Evolutionary conservation across 1,139 yeast genomes (phyloP), one percentile per base, ranked within the genome.

Genomic region (Zygosaccharomyces pseudobailii): DNA sequence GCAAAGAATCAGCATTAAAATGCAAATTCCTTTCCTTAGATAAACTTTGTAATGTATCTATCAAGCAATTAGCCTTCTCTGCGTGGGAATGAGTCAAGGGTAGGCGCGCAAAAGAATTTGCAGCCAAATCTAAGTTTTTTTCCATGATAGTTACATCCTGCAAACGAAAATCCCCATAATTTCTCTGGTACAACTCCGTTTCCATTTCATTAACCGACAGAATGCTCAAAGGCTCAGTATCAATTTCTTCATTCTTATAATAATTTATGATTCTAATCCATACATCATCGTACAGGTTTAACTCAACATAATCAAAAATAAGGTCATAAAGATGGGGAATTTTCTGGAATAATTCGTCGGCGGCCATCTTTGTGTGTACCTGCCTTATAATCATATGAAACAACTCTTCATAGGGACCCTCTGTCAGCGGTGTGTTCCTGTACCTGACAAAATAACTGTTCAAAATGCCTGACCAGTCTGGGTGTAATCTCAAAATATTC

Each of bases 201-300:
- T 84, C 90, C 5, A 88, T 73, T 59, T 89, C 96, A 45, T 83
- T 81, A 9, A 89, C 65, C 31, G 94, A 84, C 5, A 89, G 61
- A 56, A 77, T 62, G 17, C 75, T 70, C 19, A 88, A 57, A 6
- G 63, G 55, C 2, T 71, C 61, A 6, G 40, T 43, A 21, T 54
- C 53, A 7, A 52, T 27, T 32, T 59, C 56, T 1, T 47, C 35
- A 6, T 42, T 36, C 28, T 40, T 45, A 21, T 44, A 45, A 22
- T 40, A 32, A 13, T 41, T 40, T 4, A 45, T 36, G n/a, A 62
- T 36, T 32, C 54, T 51, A 5, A 49, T 39, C 65, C 92, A 85
- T 4, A 84, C 59, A 49, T 75, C 77, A 55, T 80, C 86, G 59
- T 81, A 84, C 21, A 87, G 62, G 52, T 81, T 82, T 49, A 76